Base-by-base conservation (phyloP, 2,329 filamentous ascomycete species). In the Botrytis byssoidea region DNA sequence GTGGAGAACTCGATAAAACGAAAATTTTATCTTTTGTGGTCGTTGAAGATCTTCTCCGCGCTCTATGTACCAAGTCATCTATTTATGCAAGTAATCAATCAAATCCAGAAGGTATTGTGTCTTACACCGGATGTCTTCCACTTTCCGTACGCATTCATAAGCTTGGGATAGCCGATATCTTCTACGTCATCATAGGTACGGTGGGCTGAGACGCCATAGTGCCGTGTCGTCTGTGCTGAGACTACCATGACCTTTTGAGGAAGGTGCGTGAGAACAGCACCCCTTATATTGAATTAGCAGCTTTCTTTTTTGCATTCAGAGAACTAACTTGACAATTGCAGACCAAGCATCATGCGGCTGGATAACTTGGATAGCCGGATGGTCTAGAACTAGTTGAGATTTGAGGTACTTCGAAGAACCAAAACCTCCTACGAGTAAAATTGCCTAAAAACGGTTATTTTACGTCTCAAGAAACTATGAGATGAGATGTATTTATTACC, bases 311-410 rank as follows among this genome's bases (percentile, higher is more conserved):
- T 25, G n/a, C 10, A 42, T 18, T 16, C 9, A 1, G 2, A 14
- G 37, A 10, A 44, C 75, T 73, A 67, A 78, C 78, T 74, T 77
- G 46, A 76, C 76, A n/a, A 78, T 79, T 0, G 78, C 76, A 5
- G 73, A 66, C 78, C 77, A 79, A 18, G 77, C 76, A 42, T 71
- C 74, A 14, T 73, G 40, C 18, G 77, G 77, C 51, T 77, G 76
- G 6, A 77, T 75, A 8, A 78, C 40, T 57, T 77, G 73, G 16
- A 78, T 77, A 12, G 75, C 70, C 14, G 80, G 76, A 12, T 86
- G 79, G 0, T 82, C 78, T 61, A 82, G 78, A 64, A 81, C 79
- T 12, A 87, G 77, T 18, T 83, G 80, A 72, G 83, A 80, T 76
- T 83, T 84, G 29, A 80, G 72, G 65, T 78, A 78, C 18, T 72